These are phyloP conservation scores for Fusarium albosuccineum DNA, from an alignment of 2,329 filamentous ascomycete genomes.

Conservation along the genomic window DNA sequence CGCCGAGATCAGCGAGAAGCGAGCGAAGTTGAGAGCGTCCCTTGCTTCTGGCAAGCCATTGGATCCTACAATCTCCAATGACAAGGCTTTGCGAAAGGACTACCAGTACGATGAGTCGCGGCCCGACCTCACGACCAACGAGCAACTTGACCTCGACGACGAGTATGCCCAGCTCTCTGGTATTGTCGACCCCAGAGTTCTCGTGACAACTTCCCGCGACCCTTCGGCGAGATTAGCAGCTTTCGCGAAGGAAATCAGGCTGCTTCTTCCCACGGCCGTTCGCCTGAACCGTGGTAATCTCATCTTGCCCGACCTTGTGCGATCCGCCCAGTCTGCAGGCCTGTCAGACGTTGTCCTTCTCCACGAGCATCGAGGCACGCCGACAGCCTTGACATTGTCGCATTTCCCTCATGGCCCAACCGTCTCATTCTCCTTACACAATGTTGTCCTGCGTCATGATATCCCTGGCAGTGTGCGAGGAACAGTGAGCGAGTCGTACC, in stretches of 20 bases:
- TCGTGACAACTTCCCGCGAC: slow-evolving; percentile 92
- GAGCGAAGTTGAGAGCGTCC: slow-evolving; percentile 86
- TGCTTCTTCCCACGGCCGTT: slow-evolving; percentile 86
- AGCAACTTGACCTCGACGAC: slow-evolving; percentile 83
- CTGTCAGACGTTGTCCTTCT: slow-evolving; percentile 88
- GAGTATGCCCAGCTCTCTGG: slow-evolving; percentile 94
- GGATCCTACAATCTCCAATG: slow-evolving; percentile 85
- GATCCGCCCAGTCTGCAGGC: slow-evolving; percentile 82
- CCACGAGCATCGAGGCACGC: slow-evolving; percentile 93
- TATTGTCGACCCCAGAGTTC: slow-evolving; percentile 86
- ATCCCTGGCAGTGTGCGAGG: slow-evolving; percentile 90
- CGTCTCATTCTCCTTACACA: slow-evolving; percentile 85
- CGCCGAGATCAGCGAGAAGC: slow-evolving; percentile 92
- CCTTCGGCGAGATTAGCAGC: slow-evolving; percentile 87
- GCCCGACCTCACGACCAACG: slow-evolving; percentile 74
- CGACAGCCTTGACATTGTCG: slow-evolving; percentile 87
- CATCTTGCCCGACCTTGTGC: slow-evolving; percentile 86
- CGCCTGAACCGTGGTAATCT: slow-evolving; percentile 92
- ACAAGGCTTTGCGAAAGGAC: slow-evolving; percentile 85
- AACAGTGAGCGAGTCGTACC: slow-evolving; percentile 92
- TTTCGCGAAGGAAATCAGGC: slow-evolving; percentile 91
- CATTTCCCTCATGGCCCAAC: slow-evolving; percentile 91
- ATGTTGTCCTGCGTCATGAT: slow-evolving; percentile 92
- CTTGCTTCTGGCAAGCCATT: slow-evolving; percentile 91
- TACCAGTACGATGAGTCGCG: slow-evolving; percentile 94